Percentiles rank a stretch among this genome's conserved stretches.
Evolutionary conservation across 129 eudicot species (phyloP).

Genomic region (Escallonia herrerae): DNA sequence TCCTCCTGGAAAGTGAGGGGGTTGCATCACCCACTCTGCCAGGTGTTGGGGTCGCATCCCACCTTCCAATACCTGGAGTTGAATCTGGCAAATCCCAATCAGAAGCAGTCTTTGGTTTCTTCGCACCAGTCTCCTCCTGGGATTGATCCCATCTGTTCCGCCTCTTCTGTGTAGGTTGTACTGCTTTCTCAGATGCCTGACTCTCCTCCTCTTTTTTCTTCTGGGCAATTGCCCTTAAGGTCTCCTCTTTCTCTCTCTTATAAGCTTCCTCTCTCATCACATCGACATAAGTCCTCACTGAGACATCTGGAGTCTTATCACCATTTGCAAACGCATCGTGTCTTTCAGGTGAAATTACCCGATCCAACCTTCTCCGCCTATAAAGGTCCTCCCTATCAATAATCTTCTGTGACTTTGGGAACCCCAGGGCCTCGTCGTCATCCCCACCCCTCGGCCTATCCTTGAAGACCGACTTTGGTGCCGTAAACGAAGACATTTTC

Average conservation of each 20-base stretch:
- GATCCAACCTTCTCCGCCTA: conserved; percentile 67
- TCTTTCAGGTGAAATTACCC: conserved; percentile 85
- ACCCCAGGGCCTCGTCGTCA: conserved; percentile 45
- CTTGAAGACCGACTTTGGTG: conserved; percentile 61
- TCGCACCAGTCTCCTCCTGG: conserved; percentile 51
- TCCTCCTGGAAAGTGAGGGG: conserved; percentile 67
- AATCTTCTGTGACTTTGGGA: conserved; percentile 48
- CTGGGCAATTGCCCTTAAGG: conserved; percentile 63
- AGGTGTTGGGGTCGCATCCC: conserved; percentile 99
- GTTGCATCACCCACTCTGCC: conserved; percentile 92
- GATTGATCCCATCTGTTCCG: conserved; percentile 95
- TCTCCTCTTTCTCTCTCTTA: conserved; percentile 81
- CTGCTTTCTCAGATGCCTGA: conserved; percentile 42
- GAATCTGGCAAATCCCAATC: conserved; percentile 99
- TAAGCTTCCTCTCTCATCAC: conserved; percentile 85
- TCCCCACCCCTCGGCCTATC: conserved; percentile 56
- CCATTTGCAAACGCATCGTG: conserved; percentile 79
- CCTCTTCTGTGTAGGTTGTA: conserved; percentile 55
- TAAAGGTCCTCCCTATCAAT: conserved; percentile 85
- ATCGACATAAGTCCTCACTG: conserved; percentile 82
- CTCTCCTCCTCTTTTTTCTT: conserved; percentile 74
- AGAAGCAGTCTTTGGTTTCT: conserved; percentile 64
- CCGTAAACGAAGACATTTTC: conserved; percentile 73
- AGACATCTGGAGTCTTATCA: conserved; percentile 89
- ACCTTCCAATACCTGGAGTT: conserved; percentile 91